Percentiles rank a stretch among this genome's conserved stretches.
phyloP scores from a whole-genome alignment of 1,284 basidiomycete genomes.

The Stereum hirsutum region DNA sequence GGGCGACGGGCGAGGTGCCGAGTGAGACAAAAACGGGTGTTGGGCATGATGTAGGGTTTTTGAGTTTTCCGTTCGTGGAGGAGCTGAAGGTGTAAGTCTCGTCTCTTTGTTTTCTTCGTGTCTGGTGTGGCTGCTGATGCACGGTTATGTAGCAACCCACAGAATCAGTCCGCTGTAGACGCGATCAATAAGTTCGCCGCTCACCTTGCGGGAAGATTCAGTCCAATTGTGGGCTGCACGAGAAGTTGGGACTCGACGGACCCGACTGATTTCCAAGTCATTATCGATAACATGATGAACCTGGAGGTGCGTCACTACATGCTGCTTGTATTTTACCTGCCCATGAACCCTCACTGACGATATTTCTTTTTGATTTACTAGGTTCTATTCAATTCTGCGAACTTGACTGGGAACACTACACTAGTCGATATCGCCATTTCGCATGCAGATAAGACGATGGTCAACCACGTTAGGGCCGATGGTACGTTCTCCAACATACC shows the following conservation, averaged over 20 bases:
- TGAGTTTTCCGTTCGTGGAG: conserved; percentile 52
- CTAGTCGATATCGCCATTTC: conserved; percentile 48
- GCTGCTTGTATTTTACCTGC: no score
- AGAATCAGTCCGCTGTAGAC: conserved; percentile 26
- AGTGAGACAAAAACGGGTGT: conserved; percentile 34
- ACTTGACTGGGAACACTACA: conserved; percentile 48
- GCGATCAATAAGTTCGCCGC: conserved; percentile 30
- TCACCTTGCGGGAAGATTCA: conserved; percentile 30
- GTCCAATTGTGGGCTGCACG: conserved; percentile 34
- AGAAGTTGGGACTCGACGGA: conserved; percentile 48
- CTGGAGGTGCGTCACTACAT: conserved; percentile 32
- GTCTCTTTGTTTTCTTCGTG: neutral
- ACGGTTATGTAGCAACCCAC: conserved; percentile 20
- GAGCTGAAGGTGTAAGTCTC: conserved; percentile 25
- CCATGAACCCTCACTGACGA: no score
- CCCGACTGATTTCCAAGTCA: conserved; percentile 51
- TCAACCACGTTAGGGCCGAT: conserved; percentile 55
- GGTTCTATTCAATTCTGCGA: conserved; percentile 46
- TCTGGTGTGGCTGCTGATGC: neutral
- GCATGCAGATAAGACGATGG: conserved; percentile 59
- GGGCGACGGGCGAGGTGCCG: conserved; percentile 39
- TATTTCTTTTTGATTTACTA: no score
- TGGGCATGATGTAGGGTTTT: conserved; percentile 63
- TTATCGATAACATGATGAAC: conserved; percentile 76
- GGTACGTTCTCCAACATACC: conserved; percentile 31